Conservation (phyloP, 208 protist species). For the Zelonia costaricensis region DNA sequence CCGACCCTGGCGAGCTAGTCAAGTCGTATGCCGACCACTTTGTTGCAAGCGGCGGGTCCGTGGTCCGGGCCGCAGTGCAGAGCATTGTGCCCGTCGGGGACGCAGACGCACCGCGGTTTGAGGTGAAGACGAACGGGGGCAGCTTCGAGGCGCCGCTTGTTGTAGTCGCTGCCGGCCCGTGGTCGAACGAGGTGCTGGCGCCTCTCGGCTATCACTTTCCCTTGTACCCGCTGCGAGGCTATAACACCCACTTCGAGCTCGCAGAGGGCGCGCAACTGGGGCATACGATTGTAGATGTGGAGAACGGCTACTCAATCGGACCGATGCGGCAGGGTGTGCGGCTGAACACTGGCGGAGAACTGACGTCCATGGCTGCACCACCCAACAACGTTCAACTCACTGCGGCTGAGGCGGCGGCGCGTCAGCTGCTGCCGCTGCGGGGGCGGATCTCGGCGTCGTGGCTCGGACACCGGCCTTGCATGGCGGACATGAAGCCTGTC, state of each 20-base stretch:
- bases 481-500: constrained; percentile 33
- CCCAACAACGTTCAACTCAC: constrained; percentile 17
- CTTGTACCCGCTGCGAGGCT: constrained; percentile 29
- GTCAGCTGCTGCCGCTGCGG: constrained; percentile 15
- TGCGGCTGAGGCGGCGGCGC: constrained; percentile 8
- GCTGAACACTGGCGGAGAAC: constrained; percentile 32
- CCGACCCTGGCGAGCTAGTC: constrained; percentile 10
- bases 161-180: constrained; percentile 26
- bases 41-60: constrained; percentile 14
- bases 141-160: constrained; percentile 17
- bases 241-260: constrained; percentile 31
- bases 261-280: constrained; percentile 5
- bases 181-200: constrained; percentile 22
- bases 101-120: neutral
- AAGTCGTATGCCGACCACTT: constrained; percentile 25
- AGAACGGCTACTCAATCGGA: constrained; percentile 22
- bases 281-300: constrained; percentile 27
- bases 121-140: constrained; percentile 7
- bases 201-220: constrained; percentile 28
- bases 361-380: constrained; percentile 14
- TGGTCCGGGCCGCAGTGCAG: constrained; percentile 13
- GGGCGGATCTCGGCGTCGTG: constrained; percentile 19
- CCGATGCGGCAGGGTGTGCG: constrained; percentile 24
- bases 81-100: neutral
- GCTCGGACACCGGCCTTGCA: constrained; percentile 26